A percentile compares a stretch with the other conserved stretches of the same genome.
These are phyloP conservation scores for Populus tomentosa DNA, from an alignment of 441 rosid species.

Conservation along the genomic window DNA sequence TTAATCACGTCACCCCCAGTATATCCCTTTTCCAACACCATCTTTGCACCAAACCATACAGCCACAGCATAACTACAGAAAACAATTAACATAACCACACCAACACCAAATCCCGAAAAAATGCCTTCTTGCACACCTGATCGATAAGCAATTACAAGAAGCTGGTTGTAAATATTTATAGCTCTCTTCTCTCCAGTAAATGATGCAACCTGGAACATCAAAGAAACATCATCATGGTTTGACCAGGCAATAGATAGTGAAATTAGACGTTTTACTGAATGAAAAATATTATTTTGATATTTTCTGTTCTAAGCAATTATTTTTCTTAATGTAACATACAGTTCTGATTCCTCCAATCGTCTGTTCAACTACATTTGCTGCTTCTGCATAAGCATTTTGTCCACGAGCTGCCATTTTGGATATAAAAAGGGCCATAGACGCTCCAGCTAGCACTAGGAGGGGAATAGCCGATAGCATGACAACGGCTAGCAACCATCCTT, in stretches of 20 bases:
- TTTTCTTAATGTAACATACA: slow-evolving; percentile 26
- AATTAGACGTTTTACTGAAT: slow-evolving; percentile 14
- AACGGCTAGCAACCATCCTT: slow-evolving; percentile 82
- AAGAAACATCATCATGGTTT: neutral
- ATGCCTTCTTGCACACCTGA: slow-evolving; percentile 64
- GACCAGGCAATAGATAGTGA: neutral
- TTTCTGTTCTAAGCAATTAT: slow-evolving; percentile 13
- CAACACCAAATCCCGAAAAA: slow-evolving; percentile 65
- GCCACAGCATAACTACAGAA: slow-evolving; percentile 63
- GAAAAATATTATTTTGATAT: slow-evolving; percentile 16
- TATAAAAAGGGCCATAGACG: slow-evolving; percentile 37
- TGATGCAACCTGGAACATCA: slow-evolving; percentile 63
- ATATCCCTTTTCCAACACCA: slow-evolving; percentile 69
- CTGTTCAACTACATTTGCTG: slow-evolving; percentile 74
- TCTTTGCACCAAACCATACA: slow-evolving; percentile 73
- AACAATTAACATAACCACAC: slow-evolving; percentile 34
- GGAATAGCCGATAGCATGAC: slow-evolving; percentile 78
- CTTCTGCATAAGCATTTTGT: slow-evolving; percentile 67
- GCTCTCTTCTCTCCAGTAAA: slow-evolving; percentile 79
- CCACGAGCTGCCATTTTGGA: slow-evolving; percentile 64
- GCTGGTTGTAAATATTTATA: slow-evolving; percentile 47
- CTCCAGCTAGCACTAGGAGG: slow-evolving; percentile 62
- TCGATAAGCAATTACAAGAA: slow-evolving; percentile 53
- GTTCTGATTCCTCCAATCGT: slow-evolving; percentile 85
- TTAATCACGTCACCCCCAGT: slow-evolving; percentile 65